These are phyloP conservation scores for Ulvella scutata DNA, from an alignment of 139 green algal genomes.

Conservation along the genomic window DNA sequence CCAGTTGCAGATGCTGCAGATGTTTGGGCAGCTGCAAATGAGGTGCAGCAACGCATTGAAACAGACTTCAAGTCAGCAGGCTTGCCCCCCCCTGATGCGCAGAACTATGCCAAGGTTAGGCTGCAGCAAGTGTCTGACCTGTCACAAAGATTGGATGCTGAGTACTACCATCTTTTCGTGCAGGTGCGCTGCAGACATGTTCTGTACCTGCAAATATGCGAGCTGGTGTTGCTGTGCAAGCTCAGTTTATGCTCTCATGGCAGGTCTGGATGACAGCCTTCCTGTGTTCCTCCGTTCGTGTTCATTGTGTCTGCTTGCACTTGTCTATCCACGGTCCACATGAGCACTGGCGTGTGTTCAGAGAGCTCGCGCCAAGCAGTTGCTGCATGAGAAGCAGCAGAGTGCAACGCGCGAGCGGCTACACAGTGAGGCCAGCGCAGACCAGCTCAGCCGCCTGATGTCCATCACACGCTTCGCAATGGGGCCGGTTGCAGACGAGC, in stretches of 20 bases:
- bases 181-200: not conserved
- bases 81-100: not conserved
- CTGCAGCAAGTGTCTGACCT: not conserved
- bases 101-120: not conserved
- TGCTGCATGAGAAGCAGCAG: not conserved
- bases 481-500: too few species aligned
- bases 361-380: not conserved
- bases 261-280: too few species aligned
- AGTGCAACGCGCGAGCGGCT: too few species aligned
- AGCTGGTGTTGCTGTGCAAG: not conserved
- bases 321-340: not conserved
- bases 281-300: too few species aligned
- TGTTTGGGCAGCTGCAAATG: not conserved
- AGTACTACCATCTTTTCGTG: not conserved
- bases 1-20: too few species aligned
- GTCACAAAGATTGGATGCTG: not conserved
- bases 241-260: not conserved
- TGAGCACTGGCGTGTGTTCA: not conserved
- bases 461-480: too few species aligned
- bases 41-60: not conserved
- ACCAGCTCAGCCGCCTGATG: too few species aligned
- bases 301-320: not conserved
- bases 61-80: not conserved
- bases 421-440: too few species aligned
- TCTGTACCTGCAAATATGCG: not conserved